phyloP scores from a whole-genome alignment of 169 alveolate species.

The Eimeria praecox region DNA sequence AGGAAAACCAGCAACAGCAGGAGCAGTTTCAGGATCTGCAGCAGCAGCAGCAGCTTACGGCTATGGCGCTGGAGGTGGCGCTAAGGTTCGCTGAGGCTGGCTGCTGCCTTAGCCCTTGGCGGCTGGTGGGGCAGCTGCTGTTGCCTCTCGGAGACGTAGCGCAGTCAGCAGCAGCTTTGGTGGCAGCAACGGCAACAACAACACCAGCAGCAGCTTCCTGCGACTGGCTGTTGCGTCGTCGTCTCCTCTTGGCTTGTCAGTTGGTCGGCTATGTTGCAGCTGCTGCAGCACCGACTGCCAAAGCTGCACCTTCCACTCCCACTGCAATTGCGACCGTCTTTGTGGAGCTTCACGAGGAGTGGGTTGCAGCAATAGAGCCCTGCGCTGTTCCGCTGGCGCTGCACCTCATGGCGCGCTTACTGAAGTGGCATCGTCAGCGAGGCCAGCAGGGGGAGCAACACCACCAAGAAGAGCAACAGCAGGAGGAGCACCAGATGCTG shows the following conservation, averaged over 20 bases:
- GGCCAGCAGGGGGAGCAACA: constrained; percentile 3
- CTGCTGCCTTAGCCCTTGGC: constrained; percentile 76
- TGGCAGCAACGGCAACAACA: constrained; percentile 25
- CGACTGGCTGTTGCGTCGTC: constrained; percentile 63
- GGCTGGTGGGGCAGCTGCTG: constrained; percentile 72
- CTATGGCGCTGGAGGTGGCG: constrained; percentile 38
- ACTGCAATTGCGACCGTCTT: neutral
- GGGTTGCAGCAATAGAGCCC: constrained; percentile 61
- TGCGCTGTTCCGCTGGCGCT: constrained; percentile 43
- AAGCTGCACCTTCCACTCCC: neutral
- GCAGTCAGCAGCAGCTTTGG: constrained; percentile 42
- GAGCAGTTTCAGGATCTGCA: neutral
- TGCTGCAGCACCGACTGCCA: constrained; percentile 22
- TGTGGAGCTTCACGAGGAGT: constrained; percentile 48
- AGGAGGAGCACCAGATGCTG: constrained; percentile 1
- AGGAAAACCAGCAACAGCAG: neutral
- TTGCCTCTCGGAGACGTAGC: constrained; percentile 69
- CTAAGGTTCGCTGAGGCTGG: constrained; percentile 33
- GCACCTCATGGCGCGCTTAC: constrained; percentile 2
- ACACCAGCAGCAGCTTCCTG: neutral
- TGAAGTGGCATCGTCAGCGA: neutral
- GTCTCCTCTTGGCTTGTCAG: constrained; percentile 49
- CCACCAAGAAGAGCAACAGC: neutral
- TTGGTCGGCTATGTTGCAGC: constrained; percentile 3
- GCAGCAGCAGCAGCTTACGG: constrained; percentile 3